These are phyloP conservation scores for Talaromyces thailandensis DNA, from an alignment of 495 filamentous ascomycete genomes.

Conservation along the genomic window DNA sequence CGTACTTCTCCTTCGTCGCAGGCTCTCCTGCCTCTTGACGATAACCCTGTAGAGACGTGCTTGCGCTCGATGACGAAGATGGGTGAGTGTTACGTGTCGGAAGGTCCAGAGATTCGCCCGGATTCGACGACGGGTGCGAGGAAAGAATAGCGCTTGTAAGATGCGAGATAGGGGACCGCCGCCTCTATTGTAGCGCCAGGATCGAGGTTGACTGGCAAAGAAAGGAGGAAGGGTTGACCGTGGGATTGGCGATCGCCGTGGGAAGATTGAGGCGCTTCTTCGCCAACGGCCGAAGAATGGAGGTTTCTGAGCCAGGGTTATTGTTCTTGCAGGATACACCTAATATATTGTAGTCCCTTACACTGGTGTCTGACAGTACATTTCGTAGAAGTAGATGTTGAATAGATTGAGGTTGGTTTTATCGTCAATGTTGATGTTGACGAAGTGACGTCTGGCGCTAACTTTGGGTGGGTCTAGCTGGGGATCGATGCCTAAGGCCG, in stretches of 20 bases:
- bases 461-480: not conserved
- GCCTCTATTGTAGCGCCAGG: not conserved
- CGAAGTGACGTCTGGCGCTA: not conserved
- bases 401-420: not conserved
- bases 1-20: conserved; percentile 18
- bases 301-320: conserved; percentile 34
- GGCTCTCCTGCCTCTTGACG: conserved; percentile 50
- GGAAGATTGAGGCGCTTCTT: conserved; percentile 7
- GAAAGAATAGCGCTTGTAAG: conserved; percentile 44
- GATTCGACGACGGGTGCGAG: conserved; percentile 47
- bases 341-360: not conserved
- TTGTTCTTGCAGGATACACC: not conserved
- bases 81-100: conserved; percentile 64
- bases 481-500: not conserved
- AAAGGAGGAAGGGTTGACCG: conserved; percentile 13
- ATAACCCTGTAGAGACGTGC: conserved; percentile 68
- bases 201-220: conserved; percentile 9
- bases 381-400: not conserved
- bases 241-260: conserved; percentile 11
- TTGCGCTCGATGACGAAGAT: conserved; percentile 58
- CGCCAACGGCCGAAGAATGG: conserved; percentile 23
- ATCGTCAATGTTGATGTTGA: not conserved
- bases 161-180: conserved; percentile 16
- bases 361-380: not conserved
- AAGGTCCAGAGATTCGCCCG: conserved; percentile 55